Base-by-base conservation (phyloP, 1,284 basidiomycete species). In the Ustilago hordei region DNA sequence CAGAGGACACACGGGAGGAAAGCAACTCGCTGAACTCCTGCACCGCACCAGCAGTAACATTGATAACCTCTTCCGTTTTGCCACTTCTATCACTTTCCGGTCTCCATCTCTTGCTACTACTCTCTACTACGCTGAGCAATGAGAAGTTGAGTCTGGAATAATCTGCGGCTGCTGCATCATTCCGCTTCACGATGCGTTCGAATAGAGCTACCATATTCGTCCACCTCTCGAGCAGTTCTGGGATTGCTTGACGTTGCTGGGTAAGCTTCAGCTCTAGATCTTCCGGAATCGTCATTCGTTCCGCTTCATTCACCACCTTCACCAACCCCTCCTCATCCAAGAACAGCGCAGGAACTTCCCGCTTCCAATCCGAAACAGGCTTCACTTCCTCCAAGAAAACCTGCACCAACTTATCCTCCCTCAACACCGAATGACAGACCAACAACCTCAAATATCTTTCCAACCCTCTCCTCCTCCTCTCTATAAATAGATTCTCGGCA, bases 101-200 rank as follows among this genome's bases (percentile, higher is more conserved):
- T n/a, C 75, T 52, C 75, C 75, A 78, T 19, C 75, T 64, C 56
- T 60, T 74, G 23, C 45, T 45, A 3, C 64, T 65, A 17, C 64
- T 71, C 47, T 78, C 75, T 36, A 71, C 58, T 19, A 78, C 67
- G 19, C 67, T 70, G 4, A 78, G 64, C 7, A 78, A 54, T 45
- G 67, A 67, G 59, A 78, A 78, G 62, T 78, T 78, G 52, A 78
- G 63, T 19, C 75, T 58, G 8, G 75, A 78, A 19, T 64, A 71
- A 55, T 78, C 75, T 38, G 75, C 75, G n/a, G 75, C 75, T 2
- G 67, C 70, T 12, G 75, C 75, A 56, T 78, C 75, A 39, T 71
- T 74, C 43, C 75, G 67, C 43, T 73, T 74, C 47, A 78, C 58
- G 36, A 78, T 78, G 8, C 75, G 64, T 52, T 78, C 75, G 28